Evolutionary conservation across 345 rosid genomes (phyloP).

Genomic region (Pugionium cornutum): DNA sequence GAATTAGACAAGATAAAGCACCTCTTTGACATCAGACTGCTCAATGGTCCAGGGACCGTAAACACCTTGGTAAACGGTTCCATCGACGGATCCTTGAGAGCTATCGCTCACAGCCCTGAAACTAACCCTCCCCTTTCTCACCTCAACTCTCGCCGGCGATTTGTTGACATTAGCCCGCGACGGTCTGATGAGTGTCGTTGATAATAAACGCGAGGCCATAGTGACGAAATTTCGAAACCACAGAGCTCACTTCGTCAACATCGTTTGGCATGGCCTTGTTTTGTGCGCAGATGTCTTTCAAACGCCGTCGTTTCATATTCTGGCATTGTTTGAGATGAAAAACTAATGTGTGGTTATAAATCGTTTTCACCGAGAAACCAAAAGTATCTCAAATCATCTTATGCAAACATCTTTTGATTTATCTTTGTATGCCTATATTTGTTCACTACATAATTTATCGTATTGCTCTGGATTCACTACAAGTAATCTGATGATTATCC

Average conservation of each 20-base stretch:
- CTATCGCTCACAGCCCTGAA: conserved; percentile 54
- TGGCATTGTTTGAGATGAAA: no score
- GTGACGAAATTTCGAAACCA: neutral
- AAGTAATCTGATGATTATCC: no score
- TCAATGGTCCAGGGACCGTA: conserved; percentile 92
- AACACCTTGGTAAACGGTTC: conserved; percentile 63
- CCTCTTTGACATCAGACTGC: conserved; percentile 83
- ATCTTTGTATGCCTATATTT: no score
- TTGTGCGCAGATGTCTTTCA: no score
- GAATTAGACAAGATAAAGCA: conserved; percentile 13
- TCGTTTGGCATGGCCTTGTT: no score
- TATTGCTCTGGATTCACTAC: no score
- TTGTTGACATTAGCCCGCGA: conserved; percentile 11
- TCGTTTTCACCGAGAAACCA: no score
- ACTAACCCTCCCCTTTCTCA: conserved; percentile 28
- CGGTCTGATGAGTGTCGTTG: conserved; percentile 35
- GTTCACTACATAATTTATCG: no score
- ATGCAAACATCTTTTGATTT: no score
- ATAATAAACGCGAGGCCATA: conserved; percentile 50
- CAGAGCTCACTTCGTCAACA: neutral
- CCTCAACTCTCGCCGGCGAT: conserved; percentile 17
- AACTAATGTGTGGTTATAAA: no score
- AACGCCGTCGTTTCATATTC: neutral
- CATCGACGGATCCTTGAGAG: conserved; percentile 51
- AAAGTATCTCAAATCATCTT: no score